Percentiles rank a stretch among this genome's conserved stretches.
Conservation (phyloP, 805 yeast species). For the Wickerhamiella kurtzmanii region DNA sequence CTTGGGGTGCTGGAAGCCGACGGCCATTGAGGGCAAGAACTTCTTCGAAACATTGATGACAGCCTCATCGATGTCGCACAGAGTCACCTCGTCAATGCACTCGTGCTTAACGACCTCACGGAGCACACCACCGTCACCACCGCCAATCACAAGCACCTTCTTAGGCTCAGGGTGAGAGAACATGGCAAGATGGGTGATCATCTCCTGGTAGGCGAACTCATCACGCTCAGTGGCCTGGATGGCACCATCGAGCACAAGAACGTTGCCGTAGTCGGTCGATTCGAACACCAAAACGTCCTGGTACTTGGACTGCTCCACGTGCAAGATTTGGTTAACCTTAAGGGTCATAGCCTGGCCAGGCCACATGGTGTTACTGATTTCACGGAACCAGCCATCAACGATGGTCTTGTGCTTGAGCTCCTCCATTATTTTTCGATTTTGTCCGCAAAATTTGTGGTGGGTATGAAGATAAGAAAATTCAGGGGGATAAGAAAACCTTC, state of each 20-base stretch:
- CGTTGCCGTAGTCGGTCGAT: constrained; percentile 89
- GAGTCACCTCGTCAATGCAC: constrained; percentile 71
- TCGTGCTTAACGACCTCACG: constrained; percentile 89
- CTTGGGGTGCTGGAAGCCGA: constrained; percentile 75
- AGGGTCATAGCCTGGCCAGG: constrained; percentile 97
- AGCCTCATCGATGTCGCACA: constrained; percentile 91
- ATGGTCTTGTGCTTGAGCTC: constrained; percentile 19
- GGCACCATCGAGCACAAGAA: constrained; percentile 83
- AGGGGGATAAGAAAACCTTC: too few species aligned
- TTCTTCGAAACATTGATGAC: constrained; percentile 78
- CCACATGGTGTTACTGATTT: constrained; percentile 91
- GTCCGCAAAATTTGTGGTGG: background rate
- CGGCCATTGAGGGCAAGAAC: constrained; percentile 78
- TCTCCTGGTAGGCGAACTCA: constrained; percentile 95
- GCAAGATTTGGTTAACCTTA: constrained; percentile 73
- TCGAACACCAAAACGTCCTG: constrained; percentile 92
- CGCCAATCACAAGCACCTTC: constrained; percentile 89
- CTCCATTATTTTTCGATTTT: constrained; percentile 8
- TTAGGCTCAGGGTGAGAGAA: constrained; percentile 91
- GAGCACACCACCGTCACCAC: constrained; percentile 98
- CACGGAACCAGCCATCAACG: constrained; percentile 90
- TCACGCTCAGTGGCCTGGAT: constrained; percentile 96
- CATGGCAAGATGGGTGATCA: constrained; percentile 89
- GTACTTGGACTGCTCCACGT: constrained; percentile 72
- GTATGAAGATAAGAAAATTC: background rate